Base-by-base conservation (phyloP, 176 grass and related monocot species). In the Elymus sibiricus region DNA sequence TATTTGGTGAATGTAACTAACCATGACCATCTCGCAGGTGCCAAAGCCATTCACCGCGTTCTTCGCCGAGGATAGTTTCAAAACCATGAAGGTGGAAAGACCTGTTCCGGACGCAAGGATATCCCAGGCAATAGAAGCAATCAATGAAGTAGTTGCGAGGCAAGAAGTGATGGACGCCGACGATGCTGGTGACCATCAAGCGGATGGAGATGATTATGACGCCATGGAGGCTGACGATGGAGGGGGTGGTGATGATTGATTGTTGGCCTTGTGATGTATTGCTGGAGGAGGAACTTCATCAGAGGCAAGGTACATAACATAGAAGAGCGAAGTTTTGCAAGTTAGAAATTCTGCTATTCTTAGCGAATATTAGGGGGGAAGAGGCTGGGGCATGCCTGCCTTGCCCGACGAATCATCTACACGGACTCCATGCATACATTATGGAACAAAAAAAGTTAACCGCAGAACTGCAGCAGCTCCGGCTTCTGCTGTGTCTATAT, bases 21-120 rank as follows among this genome's bases (percentile, higher is more conserved):
- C 28, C 24, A 47, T 25, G 51, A 69, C 14, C 26, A 27, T 73
- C 51, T 82, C 77, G 79, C 84, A 98, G 96, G 96, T 95, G 13
- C 12, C 81, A 16, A 98, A 94, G 84, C 96, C 96, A 34, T 91
- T 90, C 55, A 61, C 86, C 24, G 13, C 90, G 43, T 95, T 98
- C 74, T 98, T 98, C 78, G 72, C 78, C 0, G 93, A 95, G 38
- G 90, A 82, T 47, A 95, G 89, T 38, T 65, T 98, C 70, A 77
- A 90, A 47, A 43, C 71, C 64, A 92, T 98, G 93, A 49, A 76
- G 81, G 89, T 88, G 51, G 66, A 93, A 22, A 92, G 21, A 44
- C 61, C 25, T 63, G 72, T 76, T 84, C 84, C 27, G 32, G 74
- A 76, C 5, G 49, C 9, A 27, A 76, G 5, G 74, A 55, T 21